Evolutionary conservation across 768 basidiomycete species (phyloP).

Genomic region (Leccinum variicolor): DNA sequence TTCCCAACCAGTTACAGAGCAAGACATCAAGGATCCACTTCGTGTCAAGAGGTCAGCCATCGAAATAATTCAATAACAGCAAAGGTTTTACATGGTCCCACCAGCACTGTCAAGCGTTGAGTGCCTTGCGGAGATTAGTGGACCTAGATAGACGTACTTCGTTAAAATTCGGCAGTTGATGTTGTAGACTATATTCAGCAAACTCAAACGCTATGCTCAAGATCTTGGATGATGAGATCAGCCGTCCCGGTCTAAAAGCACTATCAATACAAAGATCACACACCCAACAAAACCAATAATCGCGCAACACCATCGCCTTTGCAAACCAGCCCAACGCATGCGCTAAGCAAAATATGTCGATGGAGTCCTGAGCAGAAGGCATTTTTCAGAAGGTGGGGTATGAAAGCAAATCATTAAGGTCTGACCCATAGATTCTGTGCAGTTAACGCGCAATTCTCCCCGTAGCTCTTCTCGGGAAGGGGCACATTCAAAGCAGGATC

Average conservation of each 20-base stretch:
- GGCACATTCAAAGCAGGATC: slow-evolving; percentile 69
- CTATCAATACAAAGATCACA: slow-evolving; percentile 13
- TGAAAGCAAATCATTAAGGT: not conserved
- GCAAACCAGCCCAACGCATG: slow-evolving; percentile 89
- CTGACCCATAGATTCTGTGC: slow-evolving; percentile 64
- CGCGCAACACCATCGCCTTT: slow-evolving; percentile 84
- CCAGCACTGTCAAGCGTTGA: slow-evolving; percentile 60
- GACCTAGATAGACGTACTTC: slow-evolving; percentile 52
- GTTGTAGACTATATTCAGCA: slow-evolving; percentile 84
- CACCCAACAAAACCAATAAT: slow-evolving; percentile 96
- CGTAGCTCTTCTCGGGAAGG: slow-evolving; percentile 83
- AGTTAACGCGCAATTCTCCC: slow-evolving; percentile 73
- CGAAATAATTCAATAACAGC: not conserved
- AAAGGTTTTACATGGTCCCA: slow-evolving; percentile 79
- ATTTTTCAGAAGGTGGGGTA: slow-evolving; percentile 1
- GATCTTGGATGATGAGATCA: slow-evolving; percentile 47
- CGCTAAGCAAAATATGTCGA: slow-evolving; percentile 86
- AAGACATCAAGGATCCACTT: slow-evolving; percentile 88
- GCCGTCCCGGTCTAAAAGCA: slow-evolving; percentile 2
- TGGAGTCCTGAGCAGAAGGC: slow-evolving; percentile 50
- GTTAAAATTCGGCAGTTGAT: slow-evolving; percentile 84
- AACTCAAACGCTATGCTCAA: slow-evolving; percentile 85
- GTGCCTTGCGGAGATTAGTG: slow-evolving; percentile 18
- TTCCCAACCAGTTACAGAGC: slow-evolving; percentile 85
- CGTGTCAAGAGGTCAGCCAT: slow-evolving; percentile 12